Conservation (phyloP, 345 rosid genomes). For the Diplotaxis tenuifolia region DNA sequence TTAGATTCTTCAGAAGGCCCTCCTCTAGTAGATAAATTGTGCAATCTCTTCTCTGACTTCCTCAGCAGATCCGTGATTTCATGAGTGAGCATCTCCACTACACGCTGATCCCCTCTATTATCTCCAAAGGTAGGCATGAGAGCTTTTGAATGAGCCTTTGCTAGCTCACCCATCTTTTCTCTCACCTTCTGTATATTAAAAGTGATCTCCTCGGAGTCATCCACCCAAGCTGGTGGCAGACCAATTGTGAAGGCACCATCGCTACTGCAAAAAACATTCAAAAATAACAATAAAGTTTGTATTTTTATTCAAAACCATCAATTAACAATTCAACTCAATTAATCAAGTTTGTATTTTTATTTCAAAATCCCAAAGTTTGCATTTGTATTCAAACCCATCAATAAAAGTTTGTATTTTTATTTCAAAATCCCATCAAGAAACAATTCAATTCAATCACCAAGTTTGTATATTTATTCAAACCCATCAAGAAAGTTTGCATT, state of each 20-base stretch:
- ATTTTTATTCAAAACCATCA: not conserved
- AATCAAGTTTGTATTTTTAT: not conserved
- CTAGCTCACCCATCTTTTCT: conserved; percentile 65
- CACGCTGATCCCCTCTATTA: conserved; percentile 68
- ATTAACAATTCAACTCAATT: not conserved
- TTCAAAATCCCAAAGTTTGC: not conserved
- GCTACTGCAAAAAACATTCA: conserved; percentile 40
- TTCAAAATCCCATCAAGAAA: not conserved
- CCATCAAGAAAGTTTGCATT: not conserved
- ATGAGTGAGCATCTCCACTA: conserved; percentile 66
- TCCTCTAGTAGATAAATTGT: conserved; percentile 56
- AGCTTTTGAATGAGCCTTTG: conserved; percentile 82
- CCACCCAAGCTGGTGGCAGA: conserved; percentile 91
- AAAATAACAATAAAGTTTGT: not conserved
- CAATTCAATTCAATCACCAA: not conserved
- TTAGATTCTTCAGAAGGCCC: conserved; percentile 82
- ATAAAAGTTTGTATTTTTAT: not conserved
- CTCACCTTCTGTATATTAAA: conserved; percentile 63
- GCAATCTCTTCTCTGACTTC: conserved; percentile 71
- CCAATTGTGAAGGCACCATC: conserved; percentile 69
- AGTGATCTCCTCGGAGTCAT: conserved; percentile 76
- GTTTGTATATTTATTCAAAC: not conserved
- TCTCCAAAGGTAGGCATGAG: conserved; percentile 93
- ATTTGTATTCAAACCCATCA: not conserved
- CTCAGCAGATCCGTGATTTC: conserved; percentile 68